A percentile compares a stretch with the other conserved stretches of the same genome.
Evolutionary conservation across 257 asterid species (phyloP).

Genomic region (Scutellaria galericulata): DNA sequence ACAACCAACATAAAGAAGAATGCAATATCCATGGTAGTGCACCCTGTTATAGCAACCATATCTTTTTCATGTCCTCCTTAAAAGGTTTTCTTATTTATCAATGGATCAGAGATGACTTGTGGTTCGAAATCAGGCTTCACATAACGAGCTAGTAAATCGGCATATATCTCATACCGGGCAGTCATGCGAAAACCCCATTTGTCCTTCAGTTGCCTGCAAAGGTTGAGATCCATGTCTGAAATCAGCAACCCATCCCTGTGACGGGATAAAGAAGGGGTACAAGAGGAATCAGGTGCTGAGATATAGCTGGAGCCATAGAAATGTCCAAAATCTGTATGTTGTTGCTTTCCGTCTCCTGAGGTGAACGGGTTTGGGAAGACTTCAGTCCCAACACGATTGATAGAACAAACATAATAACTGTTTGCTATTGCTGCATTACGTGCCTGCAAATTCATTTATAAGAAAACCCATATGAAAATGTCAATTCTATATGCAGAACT

Average conservation of each 20-base stretch:
- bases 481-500: not conserved
- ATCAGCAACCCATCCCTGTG: conserved; percentile 76
- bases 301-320: conserved; percentile 93
- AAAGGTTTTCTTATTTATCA: conserved; percentile 53
- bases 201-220: conserved; percentile 89
- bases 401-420: conserved; percentile 82
- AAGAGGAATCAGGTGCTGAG: conserved; percentile 91
- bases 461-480: not conserved
- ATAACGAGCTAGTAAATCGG: conserved; percentile 67
- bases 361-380: conserved; percentile 87
- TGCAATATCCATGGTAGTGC: conserved; percentile 24
- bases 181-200: conserved; percentile 99
- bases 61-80: conserved; percentile 22
- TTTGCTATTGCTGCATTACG: conserved; percentile 97
- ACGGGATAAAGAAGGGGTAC: conserved; percentile 86
- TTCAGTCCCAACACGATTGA: conserved; percentile 93
- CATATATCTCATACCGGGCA: conserved; percentile 78
- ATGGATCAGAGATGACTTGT: conserved; percentile 80
- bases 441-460: conserved; percentile 56
- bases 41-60: conserved; percentile 9
- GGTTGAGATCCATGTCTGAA: conserved; percentile 86
- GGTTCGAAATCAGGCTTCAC: conserved; percentile 85
- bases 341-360: conserved; percentile 94
- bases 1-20: conserved; percentile 22
- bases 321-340: conserved; percentile 88